Conservation (phyloP, 345 rosid genomes). For the Kernera saxatilis region DNA sequence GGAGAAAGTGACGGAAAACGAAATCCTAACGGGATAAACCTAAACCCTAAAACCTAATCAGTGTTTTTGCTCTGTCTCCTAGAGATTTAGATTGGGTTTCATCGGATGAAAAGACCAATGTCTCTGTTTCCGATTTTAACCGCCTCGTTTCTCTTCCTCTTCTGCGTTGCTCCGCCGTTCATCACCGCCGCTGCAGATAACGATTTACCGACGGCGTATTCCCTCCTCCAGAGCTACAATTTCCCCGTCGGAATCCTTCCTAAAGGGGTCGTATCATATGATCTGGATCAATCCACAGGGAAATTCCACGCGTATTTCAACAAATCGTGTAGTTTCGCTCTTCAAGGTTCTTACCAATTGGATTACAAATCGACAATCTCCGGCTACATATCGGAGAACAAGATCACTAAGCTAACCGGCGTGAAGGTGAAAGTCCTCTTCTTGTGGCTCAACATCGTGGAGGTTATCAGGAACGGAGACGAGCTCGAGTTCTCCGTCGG, state of each 20-base stretch:
- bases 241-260: conserved; percentile 86
- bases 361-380: conserved; percentile 66
- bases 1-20: conserved; percentile 13
- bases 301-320: conserved; percentile 49
- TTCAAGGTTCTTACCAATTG: conserved; percentile 81
- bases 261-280: conserved; percentile 52
- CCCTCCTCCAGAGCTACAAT: conserved; percentile 54
- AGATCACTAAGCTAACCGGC: conserved; percentile 56
- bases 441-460: conserved; percentile 85
- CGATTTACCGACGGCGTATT: conserved; percentile 48
- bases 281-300: conserved; percentile 58
- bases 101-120: neutral
- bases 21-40: conserved; percentile 3
- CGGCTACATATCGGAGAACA: conserved; percentile 56
- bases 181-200: conserved; percentile 10
- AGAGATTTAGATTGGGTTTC: neutral
- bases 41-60: neutral
- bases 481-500: conserved; percentile 85
- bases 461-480: conserved; percentile 59
- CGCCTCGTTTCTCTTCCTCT: conserved; percentile 21
- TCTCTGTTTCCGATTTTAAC: conserved; percentile 7
- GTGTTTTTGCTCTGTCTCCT: neutral
- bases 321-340: conserved; percentile 72
- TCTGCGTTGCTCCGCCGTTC: conserved; percentile 16
- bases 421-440: conserved; percentile 85